Evolutionary conservation across 1,284 basidiomycete species (phyloP).

Genomic region (Ustilago lituana): DNA sequence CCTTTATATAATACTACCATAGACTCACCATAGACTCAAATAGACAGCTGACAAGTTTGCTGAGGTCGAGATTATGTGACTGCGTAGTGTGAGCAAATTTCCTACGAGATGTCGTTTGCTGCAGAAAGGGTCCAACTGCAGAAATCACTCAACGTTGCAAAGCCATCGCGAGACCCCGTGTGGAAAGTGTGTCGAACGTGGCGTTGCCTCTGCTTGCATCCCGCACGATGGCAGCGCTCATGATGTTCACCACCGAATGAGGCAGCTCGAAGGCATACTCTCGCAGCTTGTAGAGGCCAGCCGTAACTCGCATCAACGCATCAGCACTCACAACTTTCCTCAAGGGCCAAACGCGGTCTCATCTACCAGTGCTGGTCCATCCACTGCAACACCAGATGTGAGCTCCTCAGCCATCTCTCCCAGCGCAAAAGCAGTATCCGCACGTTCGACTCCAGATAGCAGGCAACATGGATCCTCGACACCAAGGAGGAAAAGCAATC

Average conservation of each 20-base stretch:
- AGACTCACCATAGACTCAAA: not conserved
- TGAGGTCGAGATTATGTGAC: too few species aligned
- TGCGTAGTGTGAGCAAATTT: too few species aligned
- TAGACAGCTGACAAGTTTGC: too few species aligned
- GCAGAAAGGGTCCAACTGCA: too few species aligned
- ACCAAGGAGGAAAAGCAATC: slow-evolving; percentile 17
- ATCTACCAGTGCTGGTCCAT: too few species aligned
- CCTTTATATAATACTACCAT: too few species aligned
- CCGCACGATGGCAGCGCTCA: slow-evolving; percentile 20
- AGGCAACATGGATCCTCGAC: not conserved
- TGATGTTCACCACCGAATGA: slow-evolving; percentile 13
- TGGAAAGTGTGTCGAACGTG: slow-evolving; percentile 28
- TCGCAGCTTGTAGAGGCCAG: slow-evolving; percentile 6
- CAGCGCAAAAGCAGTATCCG: not conserved
- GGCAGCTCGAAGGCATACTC: slow-evolving; percentile 17
- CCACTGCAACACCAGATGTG: too few species aligned
- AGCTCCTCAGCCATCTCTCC: not conserved
- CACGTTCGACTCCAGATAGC: not conserved
- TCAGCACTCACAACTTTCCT: not conserved
- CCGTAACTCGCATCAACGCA: not conserved
- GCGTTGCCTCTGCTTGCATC: slow-evolving; percentile 15
- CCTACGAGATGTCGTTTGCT: too few species aligned
- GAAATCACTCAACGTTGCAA: too few species aligned
- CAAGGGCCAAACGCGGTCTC: too few species aligned
- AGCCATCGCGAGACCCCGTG: slow-evolving; percentile 38